Percentiles rank a stretch among this genome's conserved stretches.
phyloP scores from a whole-genome alignment of 1,139 yeast genomes.

The Saccharomyces hybrid region DNA sequence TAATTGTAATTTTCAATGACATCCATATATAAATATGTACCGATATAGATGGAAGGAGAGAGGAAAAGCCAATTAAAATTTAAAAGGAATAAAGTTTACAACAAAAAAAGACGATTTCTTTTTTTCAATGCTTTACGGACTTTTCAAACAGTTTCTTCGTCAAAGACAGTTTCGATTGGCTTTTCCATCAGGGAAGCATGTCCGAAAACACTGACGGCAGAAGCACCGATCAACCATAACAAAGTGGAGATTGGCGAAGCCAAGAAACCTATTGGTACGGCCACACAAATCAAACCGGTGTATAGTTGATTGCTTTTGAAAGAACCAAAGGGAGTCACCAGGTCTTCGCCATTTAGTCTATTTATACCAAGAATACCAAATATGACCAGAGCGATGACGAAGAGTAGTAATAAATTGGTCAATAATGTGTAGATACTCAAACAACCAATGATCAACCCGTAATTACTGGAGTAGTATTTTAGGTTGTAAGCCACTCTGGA shows the following conservation, averaged over 20 bases:
- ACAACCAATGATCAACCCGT: constrained; percentile 64
- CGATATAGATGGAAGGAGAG: not conserved
- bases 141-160: constrained; percentile 71
- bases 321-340: constrained; percentile 59
- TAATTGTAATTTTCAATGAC: no score
- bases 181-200: constrained; percentile 95
- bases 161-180: constrained; percentile 95
- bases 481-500: constrained; percentile 80
- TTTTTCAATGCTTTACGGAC: no score
- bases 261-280: constrained; percentile 82
- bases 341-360: constrained; percentile 72
- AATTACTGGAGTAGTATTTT: constrained; percentile 83
- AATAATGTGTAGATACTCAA: constrained; percentile 65
- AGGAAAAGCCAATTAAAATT: no score
- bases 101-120: no score
- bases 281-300: constrained; percentile 70
- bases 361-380: constrained; percentile 76
- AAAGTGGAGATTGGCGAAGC: constrained; percentile 92
- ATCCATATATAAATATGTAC: not conserved
- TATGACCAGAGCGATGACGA: constrained; percentile 62
- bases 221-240: constrained; percentile 96
- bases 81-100: not conserved
- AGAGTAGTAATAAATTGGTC: constrained; percentile 75
- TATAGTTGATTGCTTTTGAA: constrained; percentile 79
- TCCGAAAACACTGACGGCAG: constrained; percentile 76